These are phyloP conservation scores for Lumnitzera littorea DNA, from an alignment of 345 rosid genomes.

Conservation along the genomic window DNA sequence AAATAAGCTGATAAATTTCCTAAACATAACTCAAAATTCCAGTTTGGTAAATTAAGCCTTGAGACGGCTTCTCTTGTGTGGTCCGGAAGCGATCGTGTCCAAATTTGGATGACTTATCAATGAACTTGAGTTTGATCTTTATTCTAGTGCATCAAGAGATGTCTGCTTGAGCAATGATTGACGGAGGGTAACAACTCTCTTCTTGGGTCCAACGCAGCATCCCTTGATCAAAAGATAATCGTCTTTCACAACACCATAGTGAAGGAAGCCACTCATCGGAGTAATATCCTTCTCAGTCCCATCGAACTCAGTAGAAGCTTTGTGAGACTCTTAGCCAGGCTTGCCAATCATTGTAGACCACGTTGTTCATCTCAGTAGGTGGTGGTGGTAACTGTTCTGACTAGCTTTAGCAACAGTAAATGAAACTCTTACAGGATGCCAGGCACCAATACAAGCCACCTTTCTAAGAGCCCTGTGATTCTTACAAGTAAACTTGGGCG, in stretches of 20 bases:
- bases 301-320: conserved; percentile 72
- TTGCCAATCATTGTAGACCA: conserved; percentile 70
- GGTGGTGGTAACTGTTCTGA: conserved; percentile 93
- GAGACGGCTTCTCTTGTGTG: conserved; percentile 48
- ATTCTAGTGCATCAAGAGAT: conserved; percentile 60
- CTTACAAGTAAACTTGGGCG: conserved; percentile 12
- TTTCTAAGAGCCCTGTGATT: conserved; percentile 88
- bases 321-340: conserved; percentile 50
- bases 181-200: conserved; percentile 79
- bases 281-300: conserved; percentile 78
- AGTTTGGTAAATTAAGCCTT: conserved; percentile 33
- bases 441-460: conserved; percentile 96
- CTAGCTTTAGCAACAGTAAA: conserved; percentile 92
- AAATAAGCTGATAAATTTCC: too few relatives aligned
- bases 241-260: conserved; percentile 69
- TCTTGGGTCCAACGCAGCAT: conserved; percentile 82
- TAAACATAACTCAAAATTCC: too few relatives aligned
- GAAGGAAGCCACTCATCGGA: conserved; percentile 83
- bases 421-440: conserved; percentile 97
- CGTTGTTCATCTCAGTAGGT: conserved; percentile 80
- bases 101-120: conserved; percentile 50
- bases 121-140: conserved; percentile 69
- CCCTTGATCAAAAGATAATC: conserved; percentile 80
- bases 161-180: conserved; percentile 65
- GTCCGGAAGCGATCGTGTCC: conserved; percentile 85